Base-by-base conservation (phyloP, 371 early-diverging fungal genomes). In the Umbelopsis sp. region DNA sequence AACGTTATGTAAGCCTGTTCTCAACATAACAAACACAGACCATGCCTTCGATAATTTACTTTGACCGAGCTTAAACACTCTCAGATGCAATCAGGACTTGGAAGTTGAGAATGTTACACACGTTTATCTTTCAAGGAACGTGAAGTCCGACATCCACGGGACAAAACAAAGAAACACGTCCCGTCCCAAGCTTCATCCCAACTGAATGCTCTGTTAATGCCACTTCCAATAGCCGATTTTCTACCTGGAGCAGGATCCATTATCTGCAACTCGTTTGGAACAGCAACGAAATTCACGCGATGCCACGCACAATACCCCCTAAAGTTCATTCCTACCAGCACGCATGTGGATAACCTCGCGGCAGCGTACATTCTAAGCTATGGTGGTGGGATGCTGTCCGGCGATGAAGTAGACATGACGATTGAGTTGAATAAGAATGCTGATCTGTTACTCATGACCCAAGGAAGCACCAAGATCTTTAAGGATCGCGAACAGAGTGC, bases 381-480 rank as follows among this genome's bases (percentile, higher is more conserved):
- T 68, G 93, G 94, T 57, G 94, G 94, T 24, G 94, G 94, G 10
- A 74, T 93, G 16, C 87, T 94, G 20, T 85, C 87, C 69, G 92
- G 92, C 4, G 94, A 94, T 70, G 71, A 46, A 25, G 80, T 92
- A 44, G 67, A 79, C 53, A 74, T 93, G 41, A 63, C 72, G 50
- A 74, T 91, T 7, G 65, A 70, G 2, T 78, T 87, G 0, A 77
- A 78, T n/a, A 38, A 68, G n/a, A 69, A 75, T 18, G 81, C 86
- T 6, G 83, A 82, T 16, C 72, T 94, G 11, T 63, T 89, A 18
- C 72, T 94, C 16, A 80, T 93, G 68, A 92, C 93, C 1, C 94
- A 93, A 73, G 93, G 91, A 11, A 88, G 86, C 37, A 93, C 93
- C 63, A 93, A 93, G 70, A 87, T 94, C 4, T 94, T 82, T 71